Percentiles rank a stretch among this genome's conserved stretches.
Conservation (phyloP, 352 stramenopile species). For the Globisporangium irregulare region DNA sequence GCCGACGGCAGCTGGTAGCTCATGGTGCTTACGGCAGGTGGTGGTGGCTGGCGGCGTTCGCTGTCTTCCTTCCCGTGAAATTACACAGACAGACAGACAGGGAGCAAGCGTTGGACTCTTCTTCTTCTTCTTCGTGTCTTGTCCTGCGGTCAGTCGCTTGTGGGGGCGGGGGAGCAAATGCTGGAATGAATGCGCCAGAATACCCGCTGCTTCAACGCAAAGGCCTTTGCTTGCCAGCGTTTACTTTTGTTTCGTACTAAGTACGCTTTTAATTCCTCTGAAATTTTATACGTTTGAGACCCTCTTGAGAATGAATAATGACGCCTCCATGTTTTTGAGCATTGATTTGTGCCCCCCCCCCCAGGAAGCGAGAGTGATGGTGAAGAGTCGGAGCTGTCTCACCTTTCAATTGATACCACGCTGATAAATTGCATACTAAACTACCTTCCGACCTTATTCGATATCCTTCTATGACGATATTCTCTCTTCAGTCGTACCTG, state of each 20-base stretch:
- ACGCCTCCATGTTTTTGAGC: too few relatives aligned
- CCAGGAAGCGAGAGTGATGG: background rate
- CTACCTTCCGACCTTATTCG: background rate
- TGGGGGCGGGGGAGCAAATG: conserved; percentile 2
- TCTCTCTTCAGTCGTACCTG: background rate
- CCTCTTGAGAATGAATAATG: too few relatives aligned
- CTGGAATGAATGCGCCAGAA: conserved; percentile 3
- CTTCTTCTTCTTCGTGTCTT: conserved; percentile 5
- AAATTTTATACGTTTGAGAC: background rate
- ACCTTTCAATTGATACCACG: background rate
- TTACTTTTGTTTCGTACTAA: background rate
- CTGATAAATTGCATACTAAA: background rate
- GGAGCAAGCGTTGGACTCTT: background rate
- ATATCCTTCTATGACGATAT: background rate
- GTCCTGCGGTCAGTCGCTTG: background rate
- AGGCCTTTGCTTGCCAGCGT: background rate
- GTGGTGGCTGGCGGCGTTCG: too few relatives aligned
- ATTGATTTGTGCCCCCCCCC: too few relatives aligned
- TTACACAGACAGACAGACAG: background rate
- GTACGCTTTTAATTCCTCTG: background rate
- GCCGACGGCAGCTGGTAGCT: conserved; percentile 82
- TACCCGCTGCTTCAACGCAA: conserved; percentile 1
- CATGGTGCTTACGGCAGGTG: conserved; percentile 28
- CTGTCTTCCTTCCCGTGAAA: background rate
- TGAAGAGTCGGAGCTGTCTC: background rate